phyloP scores from a whole-genome alignment of 768 basidiomycete genomes.

The Kwoniella sp. region DNA sequence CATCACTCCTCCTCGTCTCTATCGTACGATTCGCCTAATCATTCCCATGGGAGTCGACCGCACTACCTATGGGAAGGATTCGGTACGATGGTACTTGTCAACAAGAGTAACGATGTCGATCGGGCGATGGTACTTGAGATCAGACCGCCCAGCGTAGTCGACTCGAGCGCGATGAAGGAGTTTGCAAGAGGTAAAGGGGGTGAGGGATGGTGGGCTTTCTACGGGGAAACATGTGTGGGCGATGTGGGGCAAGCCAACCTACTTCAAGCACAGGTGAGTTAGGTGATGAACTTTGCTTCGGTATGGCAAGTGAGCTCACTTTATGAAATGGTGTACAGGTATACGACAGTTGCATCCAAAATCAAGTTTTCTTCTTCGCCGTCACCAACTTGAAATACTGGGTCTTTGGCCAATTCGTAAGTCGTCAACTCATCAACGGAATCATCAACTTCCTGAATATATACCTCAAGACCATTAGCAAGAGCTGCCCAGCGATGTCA shows the following conservation, averaged over 20 bases:
- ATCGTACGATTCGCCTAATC: background rate
- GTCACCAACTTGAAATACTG: conserved; percentile 54
- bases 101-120: conserved; percentile 41
- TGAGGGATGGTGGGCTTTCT: conserved; percentile 43
- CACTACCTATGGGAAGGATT: conserved; percentile 50
- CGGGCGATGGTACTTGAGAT: conserved; percentile 48
- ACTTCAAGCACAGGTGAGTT: conserved; percentile 49
- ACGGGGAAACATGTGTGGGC: conserved; percentile 40
- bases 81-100: conserved; percentile 51
- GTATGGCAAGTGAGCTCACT: background rate
- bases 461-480: background rate
- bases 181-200: conserved; percentile 37
- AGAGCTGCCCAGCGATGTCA: background rate
- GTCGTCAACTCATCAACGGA: conserved; percentile 10
- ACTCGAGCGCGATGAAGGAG: conserved; percentile 39
- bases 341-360: conserved; percentile 51
- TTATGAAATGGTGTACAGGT: conserved; percentile 25
- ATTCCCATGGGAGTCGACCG: background rate
- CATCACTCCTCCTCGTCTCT: conserved; percentile 6
- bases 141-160: conserved; percentile 48
- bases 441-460: background rate
- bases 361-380: conserved; percentile 52
- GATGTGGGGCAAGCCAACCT: conserved; percentile 53
- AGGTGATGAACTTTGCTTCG: background rate
- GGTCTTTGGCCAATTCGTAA: conserved; percentile 54